Evolutionary conservation across 768 basidiomycete genomes (phyloP).

Genomic region (Hypsizygus marmoreus): DNA sequence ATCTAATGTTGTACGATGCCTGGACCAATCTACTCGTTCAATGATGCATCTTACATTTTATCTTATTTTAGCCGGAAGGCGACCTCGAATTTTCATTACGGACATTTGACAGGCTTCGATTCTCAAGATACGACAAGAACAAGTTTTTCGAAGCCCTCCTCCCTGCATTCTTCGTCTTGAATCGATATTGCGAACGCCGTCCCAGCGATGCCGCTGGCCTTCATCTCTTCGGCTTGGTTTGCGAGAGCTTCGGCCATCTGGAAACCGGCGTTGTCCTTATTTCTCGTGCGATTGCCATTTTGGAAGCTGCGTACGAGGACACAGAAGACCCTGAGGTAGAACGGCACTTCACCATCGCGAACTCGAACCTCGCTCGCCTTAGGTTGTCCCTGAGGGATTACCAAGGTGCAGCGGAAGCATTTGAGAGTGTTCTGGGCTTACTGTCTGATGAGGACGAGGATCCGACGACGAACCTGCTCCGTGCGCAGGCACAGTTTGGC

Average conservation of each 20-base stretch:
- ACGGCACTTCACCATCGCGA: constrained; percentile 76
- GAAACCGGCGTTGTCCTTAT: constrained; percentile 62
- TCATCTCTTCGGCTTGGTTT: constrained; percentile 83
- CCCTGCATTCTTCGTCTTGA: constrained; percentile 79
- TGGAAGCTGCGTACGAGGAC: constrained; percentile 90
- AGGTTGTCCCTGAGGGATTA: constrained; percentile 63
- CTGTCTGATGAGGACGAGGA: constrained; percentile 53
- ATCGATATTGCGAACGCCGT: constrained; percentile 68
- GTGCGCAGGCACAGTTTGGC: constrained; percentile 68
- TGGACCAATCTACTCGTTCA: not conserved
- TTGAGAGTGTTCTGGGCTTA: constrained; percentile 72
- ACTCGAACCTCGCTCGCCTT: constrained; percentile 79
- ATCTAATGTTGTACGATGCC: constrained; percentile 48
- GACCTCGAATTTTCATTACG: constrained; percentile 76
- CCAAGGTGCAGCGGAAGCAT: constrained; percentile 63
- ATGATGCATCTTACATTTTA: constrained; percentile 1
- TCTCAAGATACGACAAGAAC: constrained; percentile 10
- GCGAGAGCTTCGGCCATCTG: constrained; percentile 77
- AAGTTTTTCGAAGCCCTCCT: constrained; percentile 52
- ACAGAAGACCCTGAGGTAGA: constrained; percentile 81
- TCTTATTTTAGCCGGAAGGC: constrained; percentile 63
- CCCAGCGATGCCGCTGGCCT: constrained; percentile 74
- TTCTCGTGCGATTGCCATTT: constrained; percentile 59
- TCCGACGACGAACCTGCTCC: constrained; percentile 40
- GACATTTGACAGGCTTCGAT: constrained; percentile 45